phyloP scores from a whole-genome alignment of 805 yeast genomes.

The Zygoascus tannicola region DNA sequence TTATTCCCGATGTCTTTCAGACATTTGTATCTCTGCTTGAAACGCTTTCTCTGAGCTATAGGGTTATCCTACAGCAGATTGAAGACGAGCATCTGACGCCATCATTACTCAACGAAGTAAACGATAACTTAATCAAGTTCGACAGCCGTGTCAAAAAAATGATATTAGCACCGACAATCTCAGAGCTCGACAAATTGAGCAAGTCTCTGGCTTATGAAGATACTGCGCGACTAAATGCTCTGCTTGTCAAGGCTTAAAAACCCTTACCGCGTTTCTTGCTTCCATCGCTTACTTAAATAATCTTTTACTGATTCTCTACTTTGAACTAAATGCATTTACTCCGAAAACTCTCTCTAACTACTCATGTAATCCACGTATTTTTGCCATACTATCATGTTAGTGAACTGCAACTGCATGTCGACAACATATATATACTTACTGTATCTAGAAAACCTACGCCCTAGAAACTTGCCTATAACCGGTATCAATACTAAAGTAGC shows the following conservation, averaged over 20 bases:
- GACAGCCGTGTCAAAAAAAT: constrained; percentile 17
- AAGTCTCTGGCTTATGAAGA: constrained; percentile 16
- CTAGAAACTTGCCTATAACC: constrained; percentile 55
- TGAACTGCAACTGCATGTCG: neutral
- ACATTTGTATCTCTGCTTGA: constrained; percentile 22
- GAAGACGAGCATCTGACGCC: neutral
- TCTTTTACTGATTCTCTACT: no score
- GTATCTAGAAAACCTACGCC: constrained; percentile 43
- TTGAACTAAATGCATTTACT: no score
- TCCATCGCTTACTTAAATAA: neutral
- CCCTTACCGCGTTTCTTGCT: neutral
- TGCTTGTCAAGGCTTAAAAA: constrained; percentile 12
- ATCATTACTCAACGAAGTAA: neutral
- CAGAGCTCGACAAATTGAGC: constrained; percentile 17
- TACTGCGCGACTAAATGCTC: constrained; percentile 14
- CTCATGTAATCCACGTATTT: constrained; percentile 3
- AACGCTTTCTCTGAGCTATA: constrained; percentile 17
- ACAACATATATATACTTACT: constrained; percentile 17
- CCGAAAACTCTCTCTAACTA: no score
- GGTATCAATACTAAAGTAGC: constrained; percentile 52
- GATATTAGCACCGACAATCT: constrained; percentile 17
- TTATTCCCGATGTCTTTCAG: constrained; percentile 21
- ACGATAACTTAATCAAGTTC: constrained; percentile 16
- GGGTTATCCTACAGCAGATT: constrained; percentile 8
- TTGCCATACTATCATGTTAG: constrained; percentile 8